These are phyloP conservation scores for Debaryomyces tyrocola DNA, from an alignment of 805 yeast species.

Conservation along the genomic window DNA sequence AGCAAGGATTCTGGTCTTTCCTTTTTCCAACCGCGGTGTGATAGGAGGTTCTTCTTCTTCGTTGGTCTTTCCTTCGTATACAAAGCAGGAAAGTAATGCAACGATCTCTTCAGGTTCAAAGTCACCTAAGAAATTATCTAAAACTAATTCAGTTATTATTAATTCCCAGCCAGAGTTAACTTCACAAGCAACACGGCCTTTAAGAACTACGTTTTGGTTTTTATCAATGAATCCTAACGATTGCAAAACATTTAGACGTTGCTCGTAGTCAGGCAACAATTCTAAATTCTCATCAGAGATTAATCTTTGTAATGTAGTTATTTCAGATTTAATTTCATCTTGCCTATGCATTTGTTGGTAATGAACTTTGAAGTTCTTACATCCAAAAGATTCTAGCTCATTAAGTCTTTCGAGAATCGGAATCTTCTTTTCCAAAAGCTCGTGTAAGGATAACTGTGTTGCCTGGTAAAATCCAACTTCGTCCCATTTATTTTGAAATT, in stretches of 20 bases:
- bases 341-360: constrained; percentile 47
- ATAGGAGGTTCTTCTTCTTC: constrained; percentile 61
- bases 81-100: constrained; percentile 89
- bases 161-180: constrained; percentile 89
- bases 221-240: constrained; percentile 80
- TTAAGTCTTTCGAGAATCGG: constrained; percentile 29
- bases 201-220: constrained; percentile 72
- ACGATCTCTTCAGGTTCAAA: constrained; percentile 96
- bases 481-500: constrained; percentile 40
- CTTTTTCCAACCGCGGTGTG: constrained; percentile 80
- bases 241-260: constrained; percentile 74
- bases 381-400: constrained; percentile 23
- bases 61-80: constrained; percentile 79
- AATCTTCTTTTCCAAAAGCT: constrained; percentile 36
- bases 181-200: constrained; percentile 94
- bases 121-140: constrained; percentile 90
- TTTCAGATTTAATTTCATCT: constrained; percentile 46
- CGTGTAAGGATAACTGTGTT: constrained; percentile 36
- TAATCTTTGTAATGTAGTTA: constrained; percentile 55
- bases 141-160: constrained; percentile 80
- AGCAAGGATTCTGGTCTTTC: constrained; percentile 62
- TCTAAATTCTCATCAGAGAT: constrained; percentile 88
- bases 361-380: constrained; percentile 46
- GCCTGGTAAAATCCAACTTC: constrained; percentile 42
- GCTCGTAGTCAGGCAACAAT: constrained; percentile 90